Evolutionary conservation across 2,329 filamentous ascomycete species (phyloP).

Genomic region (Penicillium sp.): DNA sequence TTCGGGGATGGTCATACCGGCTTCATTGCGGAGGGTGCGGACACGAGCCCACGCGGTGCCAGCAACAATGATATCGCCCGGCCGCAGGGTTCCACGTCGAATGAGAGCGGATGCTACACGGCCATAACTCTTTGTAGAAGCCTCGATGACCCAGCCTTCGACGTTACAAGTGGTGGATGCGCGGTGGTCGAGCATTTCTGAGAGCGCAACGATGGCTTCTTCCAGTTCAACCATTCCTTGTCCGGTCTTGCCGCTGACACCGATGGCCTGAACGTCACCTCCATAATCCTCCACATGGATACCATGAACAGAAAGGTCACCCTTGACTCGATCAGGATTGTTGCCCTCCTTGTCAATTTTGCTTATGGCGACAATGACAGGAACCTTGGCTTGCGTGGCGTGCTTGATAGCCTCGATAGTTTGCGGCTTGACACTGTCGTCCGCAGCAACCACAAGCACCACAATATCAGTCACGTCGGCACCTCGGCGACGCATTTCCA

Average conservation of each 20-base stretch:
- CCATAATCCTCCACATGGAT: slow-evolving; percentile 94
- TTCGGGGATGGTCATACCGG: slow-evolving; percentile 67
- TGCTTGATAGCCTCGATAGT: slow-evolving; percentile 96
- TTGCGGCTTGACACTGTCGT: slow-evolving; percentile 96
- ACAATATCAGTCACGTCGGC: slow-evolving; percentile 97
- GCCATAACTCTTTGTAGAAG: slow-evolving; percentile 78
- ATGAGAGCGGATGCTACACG: slow-evolving; percentile 87
- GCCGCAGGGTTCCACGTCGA: slow-evolving; percentile 76
- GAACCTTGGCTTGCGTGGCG: slow-evolving; percentile 79
- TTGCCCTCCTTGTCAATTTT: slow-evolving; percentile 90
- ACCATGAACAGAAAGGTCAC: slow-evolving; percentile 76
- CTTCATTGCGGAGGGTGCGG: slow-evolving; percentile 80
- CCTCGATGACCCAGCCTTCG: slow-evolving; percentile 93
- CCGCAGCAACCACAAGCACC: slow-evolving; percentile 89
- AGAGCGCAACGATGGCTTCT: slow-evolving; percentile 80
- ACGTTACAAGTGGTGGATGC: slow-evolving; percentile 73
- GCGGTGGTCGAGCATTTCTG: slow-evolving; percentile 86
- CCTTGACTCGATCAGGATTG: slow-evolving; percentile 78
- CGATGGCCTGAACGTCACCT: slow-evolving; percentile 88
- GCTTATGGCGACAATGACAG: slow-evolving; percentile 96
- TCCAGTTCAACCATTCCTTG: slow-evolving; percentile 88
- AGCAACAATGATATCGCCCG: slow-evolving; percentile 80
- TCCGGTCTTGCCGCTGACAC: slow-evolving; percentile 90
- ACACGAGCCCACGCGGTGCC: slow-evolving; percentile 85
- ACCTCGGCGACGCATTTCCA: slow-evolving; percentile 92